Percentiles rank a stretch among this genome's conserved stretches.
phyloP scores from a whole-genome alignment of 768 basidiomycete species.

The Pleurotus eryngii region DNA sequence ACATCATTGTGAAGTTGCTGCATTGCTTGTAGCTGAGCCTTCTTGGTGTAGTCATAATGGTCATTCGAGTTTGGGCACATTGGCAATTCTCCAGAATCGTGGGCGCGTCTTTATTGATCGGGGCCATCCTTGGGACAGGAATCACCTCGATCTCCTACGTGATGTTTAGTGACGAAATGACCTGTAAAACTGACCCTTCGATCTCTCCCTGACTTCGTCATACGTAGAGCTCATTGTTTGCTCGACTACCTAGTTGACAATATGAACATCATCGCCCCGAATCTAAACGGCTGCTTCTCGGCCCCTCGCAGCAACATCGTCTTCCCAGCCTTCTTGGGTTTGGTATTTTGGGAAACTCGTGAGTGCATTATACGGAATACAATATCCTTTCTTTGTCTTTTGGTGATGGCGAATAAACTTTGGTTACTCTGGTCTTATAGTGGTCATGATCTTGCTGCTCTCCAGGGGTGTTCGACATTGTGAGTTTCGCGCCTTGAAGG shows the following conservation, averaged over 20 bases:
- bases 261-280: neutral
- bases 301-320: neutral
- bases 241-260: neutral
- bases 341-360: neutral
- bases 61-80: neutral
- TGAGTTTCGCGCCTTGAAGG: neutral
- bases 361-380: neutral
- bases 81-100: neutral
- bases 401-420: too few relatives aligned
- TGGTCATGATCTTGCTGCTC: neutral
- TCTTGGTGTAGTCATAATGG: neutral
- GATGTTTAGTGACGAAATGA: neutral
- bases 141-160: neutral
- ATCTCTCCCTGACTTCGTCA: neutral
- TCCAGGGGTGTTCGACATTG: neutral
- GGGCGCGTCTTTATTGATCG: neutral
- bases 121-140: neutral
- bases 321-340: neutral
- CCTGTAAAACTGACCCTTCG: neutral
- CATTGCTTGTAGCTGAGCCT: too few relatives aligned
- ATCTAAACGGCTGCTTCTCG: neutral
- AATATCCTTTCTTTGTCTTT: neutral
- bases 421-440: neutral
- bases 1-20: too few relatives aligned
- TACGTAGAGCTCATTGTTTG: neutral